phyloP scores from a whole-genome alignment of 179 eudicot genomes.

The Beta macrorhiza region DNA sequence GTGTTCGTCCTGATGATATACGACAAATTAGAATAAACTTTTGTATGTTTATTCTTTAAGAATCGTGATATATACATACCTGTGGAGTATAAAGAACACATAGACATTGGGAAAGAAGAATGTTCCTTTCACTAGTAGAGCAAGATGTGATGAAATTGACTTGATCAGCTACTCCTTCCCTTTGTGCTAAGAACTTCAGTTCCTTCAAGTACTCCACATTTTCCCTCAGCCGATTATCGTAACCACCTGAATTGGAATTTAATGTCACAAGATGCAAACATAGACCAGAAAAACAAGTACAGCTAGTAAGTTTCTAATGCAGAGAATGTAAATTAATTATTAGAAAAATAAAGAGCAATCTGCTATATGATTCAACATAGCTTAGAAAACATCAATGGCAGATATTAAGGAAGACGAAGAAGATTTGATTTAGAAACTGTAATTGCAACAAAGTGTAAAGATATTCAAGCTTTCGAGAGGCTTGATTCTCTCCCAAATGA shows the following conservation, averaged over 20 bases:
- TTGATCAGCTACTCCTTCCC: slow-evolving; percentile 61
- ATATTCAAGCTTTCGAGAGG: too few relatives aligned
- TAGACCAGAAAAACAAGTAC: background rate
- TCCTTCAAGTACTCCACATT: slow-evolving; percentile 90
- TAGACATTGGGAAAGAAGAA: slow-evolving; percentile 66
- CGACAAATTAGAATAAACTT: background rate
- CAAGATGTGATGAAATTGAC: slow-evolving; percentile 81
- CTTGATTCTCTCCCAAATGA: too few relatives aligned
- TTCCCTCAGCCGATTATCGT: slow-evolving; percentile 75
- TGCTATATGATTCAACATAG: too few relatives aligned
- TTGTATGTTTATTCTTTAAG: background rate
- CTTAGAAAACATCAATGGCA: too few relatives aligned
- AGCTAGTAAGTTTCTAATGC: background rate
- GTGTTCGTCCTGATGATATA: slow-evolving; percentile 66
- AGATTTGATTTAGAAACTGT: too few relatives aligned
- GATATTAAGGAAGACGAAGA: too few relatives aligned
- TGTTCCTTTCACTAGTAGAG: slow-evolving; percentile 78
- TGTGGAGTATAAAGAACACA: slow-evolving; percentile 85
- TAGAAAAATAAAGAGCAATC: background rate
- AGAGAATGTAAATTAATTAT: background rate
- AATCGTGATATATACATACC: slow-evolving; percentile 37
- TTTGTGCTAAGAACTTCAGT: slow-evolving; percentile 61
- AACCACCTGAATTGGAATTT: slow-evolving; percentile 60
- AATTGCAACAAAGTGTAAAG: too few relatives aligned
- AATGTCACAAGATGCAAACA: background rate